phyloP scores from a whole-genome alignment of 441 rosid genomes.

The Euphorbia celastroides region DNA sequence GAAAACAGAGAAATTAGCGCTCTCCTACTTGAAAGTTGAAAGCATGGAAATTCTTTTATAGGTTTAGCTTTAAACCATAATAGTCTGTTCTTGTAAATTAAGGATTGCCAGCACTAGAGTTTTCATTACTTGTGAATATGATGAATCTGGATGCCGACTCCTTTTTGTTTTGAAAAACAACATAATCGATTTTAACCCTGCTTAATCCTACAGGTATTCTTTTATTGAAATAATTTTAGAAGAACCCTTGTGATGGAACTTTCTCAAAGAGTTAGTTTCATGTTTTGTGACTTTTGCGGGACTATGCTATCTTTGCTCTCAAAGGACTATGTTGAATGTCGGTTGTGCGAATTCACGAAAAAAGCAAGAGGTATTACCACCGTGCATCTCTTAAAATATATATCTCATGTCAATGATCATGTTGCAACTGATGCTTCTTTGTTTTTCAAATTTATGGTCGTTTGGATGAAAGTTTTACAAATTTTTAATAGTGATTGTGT shows the following conservation, averaged over 20 bases:
- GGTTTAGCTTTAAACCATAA: not conserved
- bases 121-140: not conserved
- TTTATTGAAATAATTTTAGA: not conserved
- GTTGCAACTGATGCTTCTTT: too few species aligned
- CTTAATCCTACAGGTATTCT: not conserved
- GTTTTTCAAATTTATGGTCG: not conserved
- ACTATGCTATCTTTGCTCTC: constrained; percentile 35
- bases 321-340: constrained; percentile 30
- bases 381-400: not conserved
- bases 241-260: constrained; percentile 25
- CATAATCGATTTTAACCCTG: not conserved
- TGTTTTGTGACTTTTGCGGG: constrained; percentile 59
- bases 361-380: constrained; percentile 34
- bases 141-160: not conserved
- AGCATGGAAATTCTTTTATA: not conserved
- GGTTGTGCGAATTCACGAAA: constrained; percentile 37
- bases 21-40: not conserved
- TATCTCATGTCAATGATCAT: not conserved
- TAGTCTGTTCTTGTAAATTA: not conserved
- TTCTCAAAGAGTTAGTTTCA: constrained; percentile 35
- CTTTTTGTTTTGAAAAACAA: not conserved
- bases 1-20: not conserved
- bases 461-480: not conserved
- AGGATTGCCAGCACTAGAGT: not conserved
- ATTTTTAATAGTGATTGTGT: too few species aligned